These are phyloP conservation scores for Boletus pseudopeckii DNA, from an alignment of 768 basidiomycete species.

Conservation along the genomic window DNA sequence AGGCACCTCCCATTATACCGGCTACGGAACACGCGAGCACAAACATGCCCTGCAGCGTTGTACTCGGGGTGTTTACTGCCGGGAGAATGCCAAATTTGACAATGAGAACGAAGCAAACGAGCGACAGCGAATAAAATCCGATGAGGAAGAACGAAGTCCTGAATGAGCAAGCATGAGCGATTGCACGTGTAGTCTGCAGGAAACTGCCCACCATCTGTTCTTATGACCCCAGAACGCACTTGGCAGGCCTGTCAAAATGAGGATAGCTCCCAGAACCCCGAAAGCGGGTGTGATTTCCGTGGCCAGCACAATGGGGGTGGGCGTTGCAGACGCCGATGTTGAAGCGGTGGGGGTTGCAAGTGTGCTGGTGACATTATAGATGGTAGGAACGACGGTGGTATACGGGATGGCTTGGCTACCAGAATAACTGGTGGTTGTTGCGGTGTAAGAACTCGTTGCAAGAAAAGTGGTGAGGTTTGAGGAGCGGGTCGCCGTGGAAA, in stretches of 20 bases:
- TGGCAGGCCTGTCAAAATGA: constrained; percentile 87
- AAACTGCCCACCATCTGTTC: constrained; percentile 75
- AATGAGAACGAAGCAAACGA: constrained; percentile 85
- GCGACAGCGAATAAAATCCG: constrained; percentile 84
- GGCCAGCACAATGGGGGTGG: constrained; percentile 39
- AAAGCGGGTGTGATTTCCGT: constrained; percentile 85
- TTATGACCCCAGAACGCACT: constrained; percentile 93
- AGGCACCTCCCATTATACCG: constrained; percentile 77
- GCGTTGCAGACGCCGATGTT: constrained; percentile 37
- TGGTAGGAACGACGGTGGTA: constrained; percentile 55
- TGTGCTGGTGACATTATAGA: constrained; percentile 61
- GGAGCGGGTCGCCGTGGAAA: not conserved
- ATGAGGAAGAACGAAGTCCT: constrained; percentile 95
- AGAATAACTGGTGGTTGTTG: constrained; percentile 46
- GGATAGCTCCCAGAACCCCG: constrained; percentile 80
- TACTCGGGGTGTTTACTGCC: constrained; percentile 76
- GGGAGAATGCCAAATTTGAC: constrained; percentile 82
- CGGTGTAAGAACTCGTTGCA: constrained; percentile 49
- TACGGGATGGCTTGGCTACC: constrained; percentile 48
- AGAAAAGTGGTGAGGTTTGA: constrained; percentile 50
- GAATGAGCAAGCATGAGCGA: constrained; percentile 17
- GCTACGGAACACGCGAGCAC: constrained; percentile 78
- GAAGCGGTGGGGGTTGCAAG: constrained; percentile 48
- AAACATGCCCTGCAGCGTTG: constrained; percentile 84
- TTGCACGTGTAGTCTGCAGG: not conserved